Evolutionary conservation across 2,329 filamentous ascomycete species (phyloP).

Genomic region (Stylonectria norvegica): DNA sequence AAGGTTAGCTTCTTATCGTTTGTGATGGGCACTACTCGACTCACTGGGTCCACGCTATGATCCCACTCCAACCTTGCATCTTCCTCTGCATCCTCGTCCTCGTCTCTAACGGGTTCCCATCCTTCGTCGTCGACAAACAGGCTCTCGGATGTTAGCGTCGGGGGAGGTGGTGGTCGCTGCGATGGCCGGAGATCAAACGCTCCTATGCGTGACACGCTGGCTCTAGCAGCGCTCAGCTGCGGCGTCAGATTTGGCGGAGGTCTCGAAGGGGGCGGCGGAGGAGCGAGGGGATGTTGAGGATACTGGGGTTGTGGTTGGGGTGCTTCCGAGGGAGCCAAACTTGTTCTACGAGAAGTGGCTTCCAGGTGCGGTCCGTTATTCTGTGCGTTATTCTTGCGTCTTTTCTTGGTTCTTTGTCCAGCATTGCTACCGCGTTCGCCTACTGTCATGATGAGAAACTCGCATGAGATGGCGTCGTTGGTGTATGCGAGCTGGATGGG

Average conservation of each 20-base stretch:
- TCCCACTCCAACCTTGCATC: conserved; percentile 73
- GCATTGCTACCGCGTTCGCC: conserved; percentile 58
- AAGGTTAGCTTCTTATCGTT: conserved; percentile 26
- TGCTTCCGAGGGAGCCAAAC: conserved; percentile 36
- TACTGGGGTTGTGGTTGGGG: conserved; percentile 20
- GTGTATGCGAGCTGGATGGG: conserved; percentile 72
- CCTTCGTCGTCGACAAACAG: conserved; percentile 74
- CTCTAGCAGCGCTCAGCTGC: conserved; percentile 32
- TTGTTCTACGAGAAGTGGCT: conserved; percentile 44
- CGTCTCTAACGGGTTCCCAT: conserved; percentile 66
- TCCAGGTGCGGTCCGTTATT: conserved; percentile 42
- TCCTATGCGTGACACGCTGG: conserved; percentile 34
- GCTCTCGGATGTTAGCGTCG: conserved; percentile 61
- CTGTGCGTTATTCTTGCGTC: conserved; percentile 37
- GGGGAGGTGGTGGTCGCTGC: conserved; percentile 51
- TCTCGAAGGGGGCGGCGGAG: conserved; percentile 24
- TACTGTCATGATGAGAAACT: conserved; percentile 80
- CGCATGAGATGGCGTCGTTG: conserved; percentile 64
- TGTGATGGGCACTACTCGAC: conserved; percentile 21
- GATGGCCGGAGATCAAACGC: conserved; percentile 49
- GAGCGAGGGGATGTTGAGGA: no score
- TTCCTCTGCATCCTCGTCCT: conserved; percentile 61
- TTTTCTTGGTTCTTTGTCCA: conserved; percentile 47
- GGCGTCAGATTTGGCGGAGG: conserved; percentile 32
- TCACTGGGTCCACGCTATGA: conserved; percentile 60